Conservation (phyloP, 176 grass and related monocot species). For the Pharus latifolius region DNA sequence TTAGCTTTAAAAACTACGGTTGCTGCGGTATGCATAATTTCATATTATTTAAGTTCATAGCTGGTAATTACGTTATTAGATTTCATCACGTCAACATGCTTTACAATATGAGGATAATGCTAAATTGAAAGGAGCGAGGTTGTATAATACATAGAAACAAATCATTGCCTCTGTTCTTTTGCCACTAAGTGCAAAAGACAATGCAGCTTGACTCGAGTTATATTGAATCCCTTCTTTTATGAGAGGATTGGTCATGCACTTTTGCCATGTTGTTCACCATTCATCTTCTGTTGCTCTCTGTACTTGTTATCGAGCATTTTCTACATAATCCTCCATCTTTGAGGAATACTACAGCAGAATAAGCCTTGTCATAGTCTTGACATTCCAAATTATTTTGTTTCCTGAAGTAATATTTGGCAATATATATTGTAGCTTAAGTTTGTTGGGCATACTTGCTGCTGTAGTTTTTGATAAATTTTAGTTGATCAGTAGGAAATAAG, state of each 20-base stretch:
- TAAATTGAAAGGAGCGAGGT: neutral
- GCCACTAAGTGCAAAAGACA: no score
- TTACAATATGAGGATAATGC: neutral
- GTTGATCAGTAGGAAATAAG: neutral
- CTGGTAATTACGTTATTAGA: neutral
- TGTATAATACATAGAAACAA: neutral
- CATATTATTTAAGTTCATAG: neutral
- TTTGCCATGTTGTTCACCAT: neutral
- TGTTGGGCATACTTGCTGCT: neutral
- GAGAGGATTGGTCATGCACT: neutral
- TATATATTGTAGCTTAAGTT: neutral
- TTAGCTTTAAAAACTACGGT: slow-evolving; percentile 93
- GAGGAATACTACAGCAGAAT: neutral
- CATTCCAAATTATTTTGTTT: neutral
- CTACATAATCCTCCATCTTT: neutral
- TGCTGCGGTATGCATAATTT: slow-evolving; percentile 69
- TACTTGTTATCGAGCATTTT: neutral
- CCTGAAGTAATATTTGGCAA: slow-evolving; percentile 2
- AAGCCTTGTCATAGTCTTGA: neutral
- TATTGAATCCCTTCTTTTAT: no score
- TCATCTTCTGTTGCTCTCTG: neutral
- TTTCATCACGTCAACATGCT: neutral
- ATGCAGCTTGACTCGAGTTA: no score
- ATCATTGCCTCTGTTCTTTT: neutral
- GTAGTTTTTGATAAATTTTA: slow-evolving; percentile 9